phyloP scores from a whole-genome alignment of 768 basidiomycete genomes.

The Lactarius evosmus region DNA sequence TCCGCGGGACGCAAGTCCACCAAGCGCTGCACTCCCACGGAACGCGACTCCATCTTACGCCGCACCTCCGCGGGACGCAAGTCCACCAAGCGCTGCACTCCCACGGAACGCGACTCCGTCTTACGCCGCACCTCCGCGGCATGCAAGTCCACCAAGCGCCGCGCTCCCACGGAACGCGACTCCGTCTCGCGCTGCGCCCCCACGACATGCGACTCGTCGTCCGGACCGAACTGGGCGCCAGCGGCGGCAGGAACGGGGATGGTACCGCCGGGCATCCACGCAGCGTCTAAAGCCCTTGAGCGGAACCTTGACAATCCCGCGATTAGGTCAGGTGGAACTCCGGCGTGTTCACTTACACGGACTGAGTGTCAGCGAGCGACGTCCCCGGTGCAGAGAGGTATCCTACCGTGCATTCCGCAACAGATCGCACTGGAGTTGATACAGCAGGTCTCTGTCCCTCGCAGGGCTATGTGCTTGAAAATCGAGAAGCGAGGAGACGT shows the following conservation, averaged over 20 bases:
- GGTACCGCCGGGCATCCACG: constrained; percentile 15
- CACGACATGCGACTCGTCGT: constrained; percentile 24
- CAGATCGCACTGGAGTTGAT: constrained; percentile 6
- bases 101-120: too few species aligned
- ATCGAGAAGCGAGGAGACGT: not conserved
- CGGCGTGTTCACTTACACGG: not conserved
- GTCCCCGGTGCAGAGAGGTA: not conserved
- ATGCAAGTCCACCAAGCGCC: too few species aligned
- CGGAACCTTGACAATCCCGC: not conserved
- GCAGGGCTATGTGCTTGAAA: not conserved
- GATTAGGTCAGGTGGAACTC: not conserved
- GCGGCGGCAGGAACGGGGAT: not conserved
- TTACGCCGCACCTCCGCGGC: too few species aligned
- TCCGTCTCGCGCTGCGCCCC: constrained; percentile 30
- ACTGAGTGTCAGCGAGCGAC: too few species aligned
- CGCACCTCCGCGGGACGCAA: too few species aligned
- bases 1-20: too few species aligned
- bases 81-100: too few species aligned
- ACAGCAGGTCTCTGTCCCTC: not conserved
- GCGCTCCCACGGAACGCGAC: too few species aligned
- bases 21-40: too few species aligned
- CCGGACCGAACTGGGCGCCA: not conserved
- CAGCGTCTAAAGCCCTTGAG: not conserved
- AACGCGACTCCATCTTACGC: too few species aligned
- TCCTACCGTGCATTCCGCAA: constrained; percentile 8